Evolutionary conservation across 345 rosid genomes (phyloP).

Genomic region (Geranium rotundifolium): DNA sequence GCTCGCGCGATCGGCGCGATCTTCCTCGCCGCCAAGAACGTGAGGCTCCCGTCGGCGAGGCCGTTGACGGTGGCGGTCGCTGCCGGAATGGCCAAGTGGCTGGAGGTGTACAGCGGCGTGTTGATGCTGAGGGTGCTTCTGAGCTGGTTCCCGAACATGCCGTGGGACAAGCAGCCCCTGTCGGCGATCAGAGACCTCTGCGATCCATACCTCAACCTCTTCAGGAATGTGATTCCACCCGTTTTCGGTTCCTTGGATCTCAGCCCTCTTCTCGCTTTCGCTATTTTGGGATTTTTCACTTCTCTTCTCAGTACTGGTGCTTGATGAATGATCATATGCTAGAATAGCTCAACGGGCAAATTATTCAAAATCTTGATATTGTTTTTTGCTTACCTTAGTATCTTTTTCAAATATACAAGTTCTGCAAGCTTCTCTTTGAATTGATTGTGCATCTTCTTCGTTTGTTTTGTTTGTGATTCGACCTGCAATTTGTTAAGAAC

Average conservation of each 20-base stretch:
- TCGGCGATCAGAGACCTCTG: slow-evolving; percentile 75
- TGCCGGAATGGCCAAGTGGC: slow-evolving; percentile 78
- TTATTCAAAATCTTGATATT: too few relatives aligned
- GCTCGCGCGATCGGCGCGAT: slow-evolving; percentile 25
- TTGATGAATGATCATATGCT: slow-evolving; percentile 1
- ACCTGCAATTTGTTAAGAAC: too few relatives aligned
- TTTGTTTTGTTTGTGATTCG: too few relatives aligned
- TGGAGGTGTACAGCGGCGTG: slow-evolving; percentile 77
- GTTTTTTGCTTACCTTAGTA: too few relatives aligned
- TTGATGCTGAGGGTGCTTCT: slow-evolving; percentile 87
- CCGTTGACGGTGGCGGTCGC: slow-evolving; percentile 84
- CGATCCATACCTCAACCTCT: slow-evolving; percentile 79
- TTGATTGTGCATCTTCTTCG: too few relatives aligned
- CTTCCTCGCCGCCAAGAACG: slow-evolving; percentile 57
- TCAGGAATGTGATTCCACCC: slow-evolving; percentile 75
- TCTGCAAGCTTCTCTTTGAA: too few relatives aligned
- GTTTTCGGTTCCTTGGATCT: slow-evolving; percentile 68
- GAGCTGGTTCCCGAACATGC: slow-evolving; percentile 92
- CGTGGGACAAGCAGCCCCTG: slow-evolving; percentile 82
- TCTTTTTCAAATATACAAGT: too few relatives aligned
- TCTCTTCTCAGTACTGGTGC: slow-evolving; percentile 46
- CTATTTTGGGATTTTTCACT: slow-evolving; percentile 60
- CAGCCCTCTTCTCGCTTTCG: slow-evolving; percentile 77
- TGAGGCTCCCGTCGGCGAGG: slow-evolving; percentile 26
- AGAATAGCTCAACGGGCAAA: too few relatives aligned